Base-by-base conservation (phyloP, 2,329 filamentous ascomycete genomes). In the Endocalyx cinctus region DNA sequence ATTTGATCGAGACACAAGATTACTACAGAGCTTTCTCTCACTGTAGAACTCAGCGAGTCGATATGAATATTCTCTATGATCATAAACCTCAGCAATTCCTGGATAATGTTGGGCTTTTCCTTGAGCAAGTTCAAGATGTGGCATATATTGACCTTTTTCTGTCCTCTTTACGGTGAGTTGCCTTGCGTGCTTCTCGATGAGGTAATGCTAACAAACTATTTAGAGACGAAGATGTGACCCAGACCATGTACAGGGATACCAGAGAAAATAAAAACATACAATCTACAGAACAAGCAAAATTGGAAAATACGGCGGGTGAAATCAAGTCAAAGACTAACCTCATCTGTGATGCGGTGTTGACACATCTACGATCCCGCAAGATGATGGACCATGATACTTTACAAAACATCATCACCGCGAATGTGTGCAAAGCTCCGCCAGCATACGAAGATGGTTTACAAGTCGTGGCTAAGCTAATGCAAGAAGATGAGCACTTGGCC, bases 11-110 rank as follows among this genome's bases (percentile, higher is more conserved):
- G 34, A 69, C 75, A 19, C 85, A 84, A 56, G 79, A 92, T 49
- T 98, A 96, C 53, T 77, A 74, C 30, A 78, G 77, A 32, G 92
- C 92, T 0, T 98, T 96, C 55, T 68, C 84, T 15, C 82, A 87
- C 42, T 97, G 92, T 56, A 80, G 92, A 31, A 90, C 82, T 15
- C 94, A 98, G 57, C 79, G 94, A 47, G 92, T 98, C 1, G 92
- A 98, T 53, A 89, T 97, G 84, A 98, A 98, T 53, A 90, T 98
- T 41, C 68, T 98, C 3, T 90, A 94, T 52, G 92, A 98, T 53
- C 87, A 97, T 60, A 79, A 80, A n/a, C 87, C 90, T 0, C 72
- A 80, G 23, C 85, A 94, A 46, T 96, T 98, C 55, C 72, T 96
- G 56, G 66, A 72, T 4, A 85, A 81, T 44, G 75, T 95, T 10